phyloP scores from a whole-genome alignment of 176 grass and related monocot species.

The Elymus sibiricus region DNA sequence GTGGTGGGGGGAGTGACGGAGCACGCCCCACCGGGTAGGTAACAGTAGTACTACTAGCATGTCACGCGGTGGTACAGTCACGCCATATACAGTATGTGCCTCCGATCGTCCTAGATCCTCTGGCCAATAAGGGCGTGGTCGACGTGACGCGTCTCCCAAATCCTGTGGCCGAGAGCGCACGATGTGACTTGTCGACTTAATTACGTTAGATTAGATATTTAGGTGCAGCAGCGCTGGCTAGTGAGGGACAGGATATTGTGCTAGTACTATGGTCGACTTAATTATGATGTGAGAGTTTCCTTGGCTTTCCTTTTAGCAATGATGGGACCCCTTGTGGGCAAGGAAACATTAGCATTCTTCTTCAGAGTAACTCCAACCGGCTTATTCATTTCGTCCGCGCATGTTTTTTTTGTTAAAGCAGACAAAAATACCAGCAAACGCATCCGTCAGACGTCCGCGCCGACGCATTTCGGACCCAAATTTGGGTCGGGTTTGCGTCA shows the following conservation, averaged over 20 bases:
- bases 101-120: neutral
- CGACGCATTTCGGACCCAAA: too few species aligned
- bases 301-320: neutral
- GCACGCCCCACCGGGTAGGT: neutral
- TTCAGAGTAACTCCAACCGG: too few species aligned
- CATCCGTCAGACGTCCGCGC: too few species aligned
- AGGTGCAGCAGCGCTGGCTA: neutral
- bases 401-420: too few species aligned
- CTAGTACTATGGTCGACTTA: neutral
- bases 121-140: neutral
- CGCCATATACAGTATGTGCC: neutral
- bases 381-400: too few species aligned
- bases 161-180: neutral
- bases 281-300: neutral
- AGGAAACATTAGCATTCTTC: neutral
- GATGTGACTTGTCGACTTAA: neutral
- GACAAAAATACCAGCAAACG: too few species aligned
- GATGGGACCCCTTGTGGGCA: neutral
- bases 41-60: neutral
- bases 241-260: neutral
- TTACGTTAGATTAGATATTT: neutral
- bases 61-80: constrained; percentile 7
- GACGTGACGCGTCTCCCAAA: neutral
- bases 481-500: too few species aligned
- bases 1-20: constrained; percentile 8